Percentiles rank a stretch among this genome's conserved stretches.
Conservation (phyloP, 805 yeast species). For the Ogataea paradorogensis region DNA sequence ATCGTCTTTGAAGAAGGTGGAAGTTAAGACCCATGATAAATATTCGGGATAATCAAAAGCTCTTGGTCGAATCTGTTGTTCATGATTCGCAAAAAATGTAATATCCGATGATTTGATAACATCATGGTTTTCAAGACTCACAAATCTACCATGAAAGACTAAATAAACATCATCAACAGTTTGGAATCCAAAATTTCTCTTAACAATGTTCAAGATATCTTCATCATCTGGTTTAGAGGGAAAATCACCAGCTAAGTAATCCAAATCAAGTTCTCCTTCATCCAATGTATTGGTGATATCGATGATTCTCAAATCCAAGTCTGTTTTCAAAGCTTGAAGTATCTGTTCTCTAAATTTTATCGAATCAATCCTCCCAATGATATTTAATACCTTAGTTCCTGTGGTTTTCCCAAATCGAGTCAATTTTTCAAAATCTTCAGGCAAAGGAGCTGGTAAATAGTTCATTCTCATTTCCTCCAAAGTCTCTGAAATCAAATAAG, state of each 20-base stretch:
- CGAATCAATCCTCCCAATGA: conserved; percentile 56
- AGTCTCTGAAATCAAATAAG: conserved; percentile 49
- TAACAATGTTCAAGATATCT: not conserved
- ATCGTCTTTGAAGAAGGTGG: conserved; percentile 29
- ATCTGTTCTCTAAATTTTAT: conserved; percentile 43
- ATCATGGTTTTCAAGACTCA: not conserved
- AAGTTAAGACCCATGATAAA: conserved; percentile 19
- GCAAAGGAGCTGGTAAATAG: conserved; percentile 14
- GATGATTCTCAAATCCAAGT: conserved; percentile 20
- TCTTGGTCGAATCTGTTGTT: conserved; percentile 43
- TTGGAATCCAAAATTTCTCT: conserved; percentile 4
- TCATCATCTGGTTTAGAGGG: not conserved
- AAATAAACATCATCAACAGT: conserved; percentile 3
- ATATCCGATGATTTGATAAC: not conserved
- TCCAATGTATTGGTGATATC: conserved; percentile 2
- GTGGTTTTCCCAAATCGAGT: not conserved
- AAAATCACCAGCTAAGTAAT: conserved; percentile 4
- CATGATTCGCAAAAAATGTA: conserved; percentile 37
- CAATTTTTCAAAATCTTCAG: conserved; percentile 2
- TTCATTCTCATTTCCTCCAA: conserved; percentile 23
- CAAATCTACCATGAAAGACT: conserved; percentile 3
- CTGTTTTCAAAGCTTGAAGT: conserved; percentile 26
- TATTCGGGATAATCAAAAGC: conserved; percentile 23
- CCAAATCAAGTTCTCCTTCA: not conserved
- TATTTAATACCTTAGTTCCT: conserved; percentile 38